Evolutionary conservation across 1,139 yeast genomes (phyloP).

Genomic region (Blastobotrys arbuscula): DNA sequence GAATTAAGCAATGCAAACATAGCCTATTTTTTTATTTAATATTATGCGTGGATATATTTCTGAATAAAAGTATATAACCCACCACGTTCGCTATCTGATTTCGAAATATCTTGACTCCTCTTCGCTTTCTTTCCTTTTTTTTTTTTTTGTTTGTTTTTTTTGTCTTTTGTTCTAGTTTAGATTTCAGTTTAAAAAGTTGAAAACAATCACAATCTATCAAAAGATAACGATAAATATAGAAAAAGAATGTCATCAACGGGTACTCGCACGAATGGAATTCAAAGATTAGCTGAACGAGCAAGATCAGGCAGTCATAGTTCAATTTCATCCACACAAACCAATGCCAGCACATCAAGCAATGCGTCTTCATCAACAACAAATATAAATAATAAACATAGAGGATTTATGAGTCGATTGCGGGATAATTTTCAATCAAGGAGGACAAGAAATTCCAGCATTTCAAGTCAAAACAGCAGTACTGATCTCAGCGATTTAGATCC

Average conservation of each 20-base stretch:
- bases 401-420: background rate
- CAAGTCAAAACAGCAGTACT: background rate
- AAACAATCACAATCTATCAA: background rate
- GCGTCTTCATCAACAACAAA: background rate
- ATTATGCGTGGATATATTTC: no score
- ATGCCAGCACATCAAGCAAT: background rate
- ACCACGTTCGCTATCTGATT: no score
- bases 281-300: constrained; percentile 1
- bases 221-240: background rate
- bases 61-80: no score
- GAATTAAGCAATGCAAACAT: background rate
- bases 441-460: background rate
- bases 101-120: background rate
- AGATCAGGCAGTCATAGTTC: constrained; percentile 3
- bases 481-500: no score
- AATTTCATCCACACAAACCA: background rate
- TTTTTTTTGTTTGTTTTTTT: background rate
- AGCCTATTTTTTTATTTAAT: background rate
- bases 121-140: background rate
- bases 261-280: background rate
- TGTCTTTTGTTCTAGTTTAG: background rate
- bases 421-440: background rate
- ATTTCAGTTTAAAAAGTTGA: no score
- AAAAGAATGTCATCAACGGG: background rate
- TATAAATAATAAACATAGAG: background rate